phyloP scores from a whole-genome alignment of 352 stramenopile species.

The Globisporangium mamillatum region DNA sequence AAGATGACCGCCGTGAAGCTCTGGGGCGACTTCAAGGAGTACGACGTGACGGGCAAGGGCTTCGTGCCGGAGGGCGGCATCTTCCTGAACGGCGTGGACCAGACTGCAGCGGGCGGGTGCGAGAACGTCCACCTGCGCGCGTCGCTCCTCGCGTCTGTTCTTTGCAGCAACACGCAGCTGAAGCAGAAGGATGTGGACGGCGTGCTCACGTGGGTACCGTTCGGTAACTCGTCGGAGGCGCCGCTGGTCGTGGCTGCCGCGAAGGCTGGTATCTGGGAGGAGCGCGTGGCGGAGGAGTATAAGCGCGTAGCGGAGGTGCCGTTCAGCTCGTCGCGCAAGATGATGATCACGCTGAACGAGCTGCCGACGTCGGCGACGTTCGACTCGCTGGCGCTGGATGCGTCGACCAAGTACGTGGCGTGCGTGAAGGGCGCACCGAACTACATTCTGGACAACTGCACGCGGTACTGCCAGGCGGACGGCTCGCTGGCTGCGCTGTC shows the following conservation, averaged over 20 bases:
- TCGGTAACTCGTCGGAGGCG: slow-evolving; percentile 40
- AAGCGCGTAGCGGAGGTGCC: slow-evolving; percentile 75
- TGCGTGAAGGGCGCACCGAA: slow-evolving; percentile 39
- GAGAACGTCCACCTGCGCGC: slow-evolving; percentile 26
- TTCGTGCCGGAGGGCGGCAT: slow-evolving; percentile 27
- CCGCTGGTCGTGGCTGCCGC: slow-evolving; percentile 37
- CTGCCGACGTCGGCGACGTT: slow-evolving; percentile 16
- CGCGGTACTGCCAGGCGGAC: slow-evolving; percentile 21
- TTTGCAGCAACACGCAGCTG: slow-evolving; percentile 45
- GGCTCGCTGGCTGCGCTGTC: slow-evolving; percentile 20
- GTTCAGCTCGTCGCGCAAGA: slow-evolving; percentile 89
- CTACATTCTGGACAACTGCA: slow-evolving; percentile 40
- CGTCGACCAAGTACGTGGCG: slow-evolving; percentile 21
- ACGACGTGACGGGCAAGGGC: slow-evolving; percentile 28
- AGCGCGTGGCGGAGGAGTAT: slow-evolving; percentile 24
- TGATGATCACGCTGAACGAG: slow-evolving; percentile 63
- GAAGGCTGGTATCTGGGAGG: slow-evolving; percentile 30
- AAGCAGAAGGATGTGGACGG: slow-evolving; percentile 23
- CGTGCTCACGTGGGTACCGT: slow-evolving; percentile 21
- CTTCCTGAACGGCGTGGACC: slow-evolving; percentile 14
- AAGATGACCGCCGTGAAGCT: slow-evolving; percentile 50
- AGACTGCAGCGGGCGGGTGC: slow-evolving; percentile 3
- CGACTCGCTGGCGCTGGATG: slow-evolving; percentile 17
- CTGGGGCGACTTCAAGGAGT: slow-evolving; percentile 35
- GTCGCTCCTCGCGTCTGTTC: slow-evolving; percentile 26